A percentile compares a stretch with the other conserved stretches of the same genome.
Conservation (phyloP, 192 early-diverging fungal species). For the Coemansia javaensis region DNA sequence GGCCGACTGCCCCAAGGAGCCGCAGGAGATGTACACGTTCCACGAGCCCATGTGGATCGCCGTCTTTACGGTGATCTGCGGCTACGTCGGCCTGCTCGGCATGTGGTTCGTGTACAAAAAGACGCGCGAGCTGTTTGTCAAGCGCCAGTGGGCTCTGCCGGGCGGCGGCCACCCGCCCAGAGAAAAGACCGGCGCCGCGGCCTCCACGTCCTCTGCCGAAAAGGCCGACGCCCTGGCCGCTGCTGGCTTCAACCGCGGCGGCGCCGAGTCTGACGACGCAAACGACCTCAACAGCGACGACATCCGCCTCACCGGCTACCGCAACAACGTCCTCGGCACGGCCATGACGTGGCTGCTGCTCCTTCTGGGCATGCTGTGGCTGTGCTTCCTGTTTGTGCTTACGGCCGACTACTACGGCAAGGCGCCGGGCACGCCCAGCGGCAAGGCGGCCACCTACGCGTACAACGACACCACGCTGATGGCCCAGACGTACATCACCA, state of each 20-base stretch:
- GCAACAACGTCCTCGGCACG: conserved; percentile 42
- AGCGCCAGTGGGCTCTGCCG: background rate
- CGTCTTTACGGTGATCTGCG: conserved; percentile 15
- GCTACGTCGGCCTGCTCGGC: conserved; percentile 16
- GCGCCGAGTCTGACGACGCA: background rate
- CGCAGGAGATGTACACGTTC: conserved; percentile 33
- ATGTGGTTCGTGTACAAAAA: conserved; percentile 15
- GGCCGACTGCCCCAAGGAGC: conserved; percentile 24
- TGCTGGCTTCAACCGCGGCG: background rate
- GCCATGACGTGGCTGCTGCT: conserved; percentile 32
- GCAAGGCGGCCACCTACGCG: conserved; percentile 20
- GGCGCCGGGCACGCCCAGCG: conserved; percentile 1
- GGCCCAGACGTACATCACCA: conserved; percentile 46
- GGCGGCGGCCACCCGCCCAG: too few species aligned
- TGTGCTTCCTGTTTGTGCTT: conserved; percentile 38
- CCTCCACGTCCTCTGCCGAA: conserved; percentile 1
- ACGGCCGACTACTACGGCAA: conserved; percentile 49
- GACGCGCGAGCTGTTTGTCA: background rate
- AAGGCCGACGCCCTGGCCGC: background rate
- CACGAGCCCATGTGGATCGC: conserved; percentile 38
- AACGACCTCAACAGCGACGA: conserved; percentile 17
- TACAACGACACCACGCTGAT: conserved; percentile 33
- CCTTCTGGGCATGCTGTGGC: conserved; percentile 30
- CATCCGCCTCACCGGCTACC: conserved; percentile 47
- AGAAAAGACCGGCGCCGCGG: background rate